Evolutionary conservation across 441 rosid genomes (phyloP).

Genomic region (Syzygium malaccense): DNA sequence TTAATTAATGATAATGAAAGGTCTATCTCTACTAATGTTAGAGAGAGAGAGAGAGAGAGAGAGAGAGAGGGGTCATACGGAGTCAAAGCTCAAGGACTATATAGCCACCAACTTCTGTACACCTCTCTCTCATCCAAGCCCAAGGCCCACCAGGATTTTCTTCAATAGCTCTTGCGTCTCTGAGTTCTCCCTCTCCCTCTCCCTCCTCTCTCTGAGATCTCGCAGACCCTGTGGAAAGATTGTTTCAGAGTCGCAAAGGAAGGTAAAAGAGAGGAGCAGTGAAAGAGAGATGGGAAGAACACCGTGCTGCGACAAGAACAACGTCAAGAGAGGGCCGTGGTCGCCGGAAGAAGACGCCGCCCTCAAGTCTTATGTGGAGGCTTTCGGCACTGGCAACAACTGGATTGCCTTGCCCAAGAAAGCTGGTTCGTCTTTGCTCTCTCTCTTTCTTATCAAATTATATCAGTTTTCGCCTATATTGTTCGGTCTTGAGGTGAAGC

Average conservation of each 20-base stretch:
- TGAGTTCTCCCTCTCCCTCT: neutral
- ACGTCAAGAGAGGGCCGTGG: neutral
- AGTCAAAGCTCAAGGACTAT: neutral
- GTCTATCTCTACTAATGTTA: neutral
- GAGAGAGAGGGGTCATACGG: neutral
- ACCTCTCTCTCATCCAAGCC: neutral
- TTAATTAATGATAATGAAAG: neutral
- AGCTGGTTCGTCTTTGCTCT: neutral
- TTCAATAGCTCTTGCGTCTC: neutral
- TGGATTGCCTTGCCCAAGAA: conserved; percentile 8
- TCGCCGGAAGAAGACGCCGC: neutral
- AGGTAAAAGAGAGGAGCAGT: too few species aligned
- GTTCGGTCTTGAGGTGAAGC: neutral
- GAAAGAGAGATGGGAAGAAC: neutral
- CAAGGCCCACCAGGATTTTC: neutral
- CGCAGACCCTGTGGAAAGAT: neutral
- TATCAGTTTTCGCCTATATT: neutral
- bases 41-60: neutral
- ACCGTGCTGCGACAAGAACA: conserved; percentile 1
- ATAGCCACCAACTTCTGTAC: neutral
- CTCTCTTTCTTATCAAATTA: neutral
- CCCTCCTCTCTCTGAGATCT: neutral
- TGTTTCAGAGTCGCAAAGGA: neutral
- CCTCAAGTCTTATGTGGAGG: neutral
- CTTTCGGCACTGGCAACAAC: neutral